phyloP scores from a whole-genome alignment of 306 rosid species.

The Pyrus communis region DNA sequence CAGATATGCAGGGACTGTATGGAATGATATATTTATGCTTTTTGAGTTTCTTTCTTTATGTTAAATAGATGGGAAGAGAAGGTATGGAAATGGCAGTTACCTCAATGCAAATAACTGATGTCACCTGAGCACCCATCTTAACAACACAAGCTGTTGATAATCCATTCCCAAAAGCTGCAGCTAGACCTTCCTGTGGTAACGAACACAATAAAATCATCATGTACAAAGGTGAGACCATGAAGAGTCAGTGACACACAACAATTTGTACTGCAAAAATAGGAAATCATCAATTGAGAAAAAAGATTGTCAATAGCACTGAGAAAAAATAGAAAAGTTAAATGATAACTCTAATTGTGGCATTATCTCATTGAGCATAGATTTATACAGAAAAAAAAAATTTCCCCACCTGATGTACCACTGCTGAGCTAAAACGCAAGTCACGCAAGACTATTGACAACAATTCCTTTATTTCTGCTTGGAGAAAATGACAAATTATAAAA shows the following conservation, averaged over 20 bases:
- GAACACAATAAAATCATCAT: conserved; percentile 22
- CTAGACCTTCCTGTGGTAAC: conserved; percentile 84
- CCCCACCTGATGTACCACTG: conserved; percentile 95
- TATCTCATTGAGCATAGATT: neutral
- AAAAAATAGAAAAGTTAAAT: neutral
- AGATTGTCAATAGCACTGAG: neutral
- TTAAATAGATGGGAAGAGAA: neutral
- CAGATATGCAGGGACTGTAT: neutral
- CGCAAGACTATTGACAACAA: conserved; percentile 57
- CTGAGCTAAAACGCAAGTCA: conserved; percentile 76
- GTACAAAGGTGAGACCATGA: conserved; percentile 10
- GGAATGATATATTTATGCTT: neutral
- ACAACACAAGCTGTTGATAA: conserved; percentile 90
- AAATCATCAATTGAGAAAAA: neutral
- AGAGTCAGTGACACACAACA: neutral
- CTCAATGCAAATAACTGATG: conserved; percentile 89
- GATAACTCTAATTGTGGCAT: neutral
- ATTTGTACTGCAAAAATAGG: neutral
- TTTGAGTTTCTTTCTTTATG: neutral
- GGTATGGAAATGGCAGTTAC: conserved; percentile 33
- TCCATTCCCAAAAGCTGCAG: conserved; percentile 95
- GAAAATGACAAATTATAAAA: conserved; percentile 21
- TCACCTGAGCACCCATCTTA: conserved; percentile 87
- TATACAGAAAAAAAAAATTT: neutral
- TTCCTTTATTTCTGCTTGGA: conserved; percentile 77